Conservation (phyloP, 176 grass and related monocot genomes). For the Luzula sylvatica region DNA sequence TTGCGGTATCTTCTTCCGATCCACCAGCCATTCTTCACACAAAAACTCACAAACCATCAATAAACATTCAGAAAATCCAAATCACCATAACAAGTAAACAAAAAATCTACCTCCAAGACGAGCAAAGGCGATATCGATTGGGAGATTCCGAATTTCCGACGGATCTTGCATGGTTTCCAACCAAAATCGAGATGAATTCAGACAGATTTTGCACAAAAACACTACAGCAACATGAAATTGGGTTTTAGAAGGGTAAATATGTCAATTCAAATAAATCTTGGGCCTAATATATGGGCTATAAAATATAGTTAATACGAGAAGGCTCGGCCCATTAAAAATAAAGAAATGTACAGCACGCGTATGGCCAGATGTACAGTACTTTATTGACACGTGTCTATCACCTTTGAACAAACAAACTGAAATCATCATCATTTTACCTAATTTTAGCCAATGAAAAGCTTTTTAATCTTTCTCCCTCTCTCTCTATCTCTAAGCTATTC, state of each 20-base stretch:
- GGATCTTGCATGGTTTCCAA: constrained; percentile 44
- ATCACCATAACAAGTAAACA: background rate
- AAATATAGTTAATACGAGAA: too few relatives aligned
- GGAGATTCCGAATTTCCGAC: constrained; percentile 58
- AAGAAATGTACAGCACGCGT: background rate
- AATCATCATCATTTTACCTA: too few relatives aligned
- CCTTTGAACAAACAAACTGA: background rate
- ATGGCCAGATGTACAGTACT: background rate
- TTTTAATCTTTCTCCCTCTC: background rate
- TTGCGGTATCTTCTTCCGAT: constrained; percentile 79
- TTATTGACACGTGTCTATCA: background rate
- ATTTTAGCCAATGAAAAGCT: too few relatives aligned
- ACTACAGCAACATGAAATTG: too few relatives aligned
- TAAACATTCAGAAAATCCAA: background rate
- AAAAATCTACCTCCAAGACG: constrained; percentile 45
- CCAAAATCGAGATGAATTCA: too few relatives aligned
- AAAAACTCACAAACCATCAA: background rate
- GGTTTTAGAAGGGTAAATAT: too few relatives aligned
- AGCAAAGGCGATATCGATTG: constrained; percentile 78
- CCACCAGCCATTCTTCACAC: constrained; percentile 78
- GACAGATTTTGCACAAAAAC: too few relatives aligned
- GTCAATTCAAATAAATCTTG: too few relatives aligned
- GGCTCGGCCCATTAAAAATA: too few relatives aligned
- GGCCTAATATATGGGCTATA: too few relatives aligned
- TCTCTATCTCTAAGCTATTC: background rate